Percentiles rank a stretch among this genome's conserved stretches.
Conservation (phyloP, 768 basidiomycete species). For the Leccinum incarnatum region DNA sequence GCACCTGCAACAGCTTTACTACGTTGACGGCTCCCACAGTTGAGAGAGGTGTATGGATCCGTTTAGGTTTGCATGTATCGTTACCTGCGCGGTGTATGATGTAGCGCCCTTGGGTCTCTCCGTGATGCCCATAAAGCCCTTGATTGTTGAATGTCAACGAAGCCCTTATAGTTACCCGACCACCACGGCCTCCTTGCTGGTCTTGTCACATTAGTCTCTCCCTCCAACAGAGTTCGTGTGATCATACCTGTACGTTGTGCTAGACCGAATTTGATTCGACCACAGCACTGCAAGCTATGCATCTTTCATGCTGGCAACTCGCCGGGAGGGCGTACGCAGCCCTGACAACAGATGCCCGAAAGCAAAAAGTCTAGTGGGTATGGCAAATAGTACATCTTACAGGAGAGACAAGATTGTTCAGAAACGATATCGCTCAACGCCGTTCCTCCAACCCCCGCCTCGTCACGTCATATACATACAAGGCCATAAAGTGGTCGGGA, state of each 20-base stretch:
- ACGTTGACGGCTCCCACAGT: conserved; percentile 9
- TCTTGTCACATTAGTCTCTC: background rate
- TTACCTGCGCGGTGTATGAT: background rate
- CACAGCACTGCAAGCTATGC: background rate
- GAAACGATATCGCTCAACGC: conserved; percentile 7
- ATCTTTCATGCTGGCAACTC: background rate
- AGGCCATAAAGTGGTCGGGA: conserved; percentile 5
- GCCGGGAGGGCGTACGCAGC: background rate
- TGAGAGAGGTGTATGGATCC: background rate
- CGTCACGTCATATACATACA: conserved; percentile 24
- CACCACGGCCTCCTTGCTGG: background rate
- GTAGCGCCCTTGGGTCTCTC: background rate
- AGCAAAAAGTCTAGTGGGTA: conserved; percentile 27
- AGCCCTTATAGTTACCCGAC: conserved; percentile 1
- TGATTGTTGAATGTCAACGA: background rate
- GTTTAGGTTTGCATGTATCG: conserved; percentile 11
- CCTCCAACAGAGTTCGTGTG: background rate
- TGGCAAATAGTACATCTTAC: conserved; percentile 23
- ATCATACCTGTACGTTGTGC: background rate
- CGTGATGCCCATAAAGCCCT: conserved; percentile 3
- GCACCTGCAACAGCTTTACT: background rate
- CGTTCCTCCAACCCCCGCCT: conserved; percentile 19
- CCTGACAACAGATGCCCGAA: background rate
- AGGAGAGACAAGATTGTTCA: conserved; percentile 21
- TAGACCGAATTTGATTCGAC: background rate